Conservation (phyloP, 352 stramenopile genomes). For the Hyaloperonospora brassicae region DNA sequence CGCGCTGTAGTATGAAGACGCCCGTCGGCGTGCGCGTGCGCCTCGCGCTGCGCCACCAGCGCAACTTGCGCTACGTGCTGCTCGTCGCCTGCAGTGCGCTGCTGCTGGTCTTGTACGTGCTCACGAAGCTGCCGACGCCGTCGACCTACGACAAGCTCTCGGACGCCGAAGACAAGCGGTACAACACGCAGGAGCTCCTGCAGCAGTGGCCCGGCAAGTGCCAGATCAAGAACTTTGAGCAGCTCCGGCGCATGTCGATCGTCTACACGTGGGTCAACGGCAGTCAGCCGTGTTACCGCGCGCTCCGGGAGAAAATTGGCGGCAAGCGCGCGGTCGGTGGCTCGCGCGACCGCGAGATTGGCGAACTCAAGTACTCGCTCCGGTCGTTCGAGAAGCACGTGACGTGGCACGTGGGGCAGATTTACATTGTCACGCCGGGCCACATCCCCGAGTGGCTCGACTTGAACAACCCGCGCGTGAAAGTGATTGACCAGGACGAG, state of each 20-base stretch:
- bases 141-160: constrained; percentile 47
- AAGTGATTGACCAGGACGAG: constrained; percentile 84
- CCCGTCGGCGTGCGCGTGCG: constrained; percentile 53
- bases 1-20: constrained; percentile 38
- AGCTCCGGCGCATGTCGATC: constrained; percentile 77
- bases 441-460: constrained; percentile 83
- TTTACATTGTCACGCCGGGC: constrained; percentile 78
- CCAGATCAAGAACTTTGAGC: constrained; percentile 82
- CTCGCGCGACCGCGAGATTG: constrained; percentile 80
- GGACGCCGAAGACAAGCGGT: constrained; percentile 44
- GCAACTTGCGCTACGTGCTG: constrained; percentile 52
- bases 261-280: constrained; percentile 89
- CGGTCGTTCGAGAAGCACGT: constrained; percentile 79
- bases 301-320: constrained; percentile 50
- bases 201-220: constrained; percentile 67
- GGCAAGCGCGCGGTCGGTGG: constrained; percentile 65
- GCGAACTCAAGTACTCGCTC: constrained; percentile 85
- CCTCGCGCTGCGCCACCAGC: constrained; percentile 53
- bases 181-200: constrained; percentile 40
- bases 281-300: constrained; percentile 77
- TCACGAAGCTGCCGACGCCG: constrained; percentile 31
- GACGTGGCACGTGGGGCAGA: constrained; percentile 73
- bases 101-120: constrained; percentile 39
- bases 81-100: constrained; percentile 31
- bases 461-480: constrained; percentile 71